Evolutionary conservation across 768 basidiomycete species (phyloP).

Genomic region (Amanita pallidorosea): DNA sequence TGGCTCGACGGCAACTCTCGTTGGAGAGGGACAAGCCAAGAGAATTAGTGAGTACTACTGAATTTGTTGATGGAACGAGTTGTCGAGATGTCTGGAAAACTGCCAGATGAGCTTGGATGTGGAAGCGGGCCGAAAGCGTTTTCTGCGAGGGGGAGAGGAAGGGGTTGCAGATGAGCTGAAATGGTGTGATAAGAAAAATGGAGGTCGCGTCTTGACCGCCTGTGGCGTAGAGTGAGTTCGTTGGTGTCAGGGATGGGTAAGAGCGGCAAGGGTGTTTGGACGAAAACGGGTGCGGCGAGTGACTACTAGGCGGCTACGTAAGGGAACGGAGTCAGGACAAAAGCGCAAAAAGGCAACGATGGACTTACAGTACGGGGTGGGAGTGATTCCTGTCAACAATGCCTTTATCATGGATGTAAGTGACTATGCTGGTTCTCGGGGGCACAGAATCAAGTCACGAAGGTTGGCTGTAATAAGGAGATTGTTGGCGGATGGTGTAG

Average conservation of each 20-base stretch:
- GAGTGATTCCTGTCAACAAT: constrained; percentile 52
- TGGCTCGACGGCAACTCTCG: constrained; percentile 61
- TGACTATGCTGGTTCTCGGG: constrained; percentile 50
- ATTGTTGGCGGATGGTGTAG: too few species aligned
- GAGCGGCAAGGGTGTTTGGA: constrained; percentile 57
- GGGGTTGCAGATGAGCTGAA: constrained; percentile 8
- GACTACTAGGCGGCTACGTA: constrained; percentile 28
- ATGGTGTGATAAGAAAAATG: constrained; percentile 40
- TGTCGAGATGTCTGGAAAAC: constrained; percentile 38
- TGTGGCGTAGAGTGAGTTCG: constrained; percentile 58
- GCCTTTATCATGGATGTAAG: constrained; percentile 40
- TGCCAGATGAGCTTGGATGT: constrained; percentile 29
- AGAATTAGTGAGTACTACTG: constrained; percentile 51
- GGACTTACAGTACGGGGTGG: constrained; percentile 12
- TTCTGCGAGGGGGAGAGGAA: constrained; percentile 13
- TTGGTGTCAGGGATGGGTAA: constrained; percentile 40
- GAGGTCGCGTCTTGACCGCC: constrained; percentile 63
- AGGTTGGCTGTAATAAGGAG: constrained; percentile 46
- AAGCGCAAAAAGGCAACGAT: background rate
- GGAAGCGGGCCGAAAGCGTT: constrained; percentile 12
- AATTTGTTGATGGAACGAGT: constrained; percentile 72
- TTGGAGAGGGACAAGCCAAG: constrained; percentile 50
- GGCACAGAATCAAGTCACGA: constrained; percentile 65
- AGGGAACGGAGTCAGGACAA: background rate
- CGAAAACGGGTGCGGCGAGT: constrained; percentile 43